phyloP scores from a whole-genome alignment of 371 early-diverging fungal species.

The Thermomucor indicae-seudaticae region DNA sequence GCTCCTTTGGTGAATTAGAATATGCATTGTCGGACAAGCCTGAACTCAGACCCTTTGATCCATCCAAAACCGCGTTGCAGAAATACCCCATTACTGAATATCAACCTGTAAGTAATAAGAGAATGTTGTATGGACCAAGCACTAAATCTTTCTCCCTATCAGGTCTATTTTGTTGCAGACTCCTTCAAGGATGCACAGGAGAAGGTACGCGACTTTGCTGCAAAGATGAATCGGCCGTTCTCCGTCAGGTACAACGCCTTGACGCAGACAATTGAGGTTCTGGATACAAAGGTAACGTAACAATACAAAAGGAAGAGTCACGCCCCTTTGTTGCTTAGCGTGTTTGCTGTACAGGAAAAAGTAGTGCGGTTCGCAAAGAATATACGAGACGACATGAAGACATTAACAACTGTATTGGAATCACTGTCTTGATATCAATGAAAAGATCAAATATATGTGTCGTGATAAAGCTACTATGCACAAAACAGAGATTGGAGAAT shows the following conservation, averaged over 20 bases:
- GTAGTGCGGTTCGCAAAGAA: constrained; percentile 71
- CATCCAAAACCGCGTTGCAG: constrained; percentile 72
- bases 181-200: constrained; percentile 91
- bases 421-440: constrained; percentile 3
- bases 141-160: not conserved
- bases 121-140: not conserved
- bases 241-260: constrained; percentile 89
- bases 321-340: not conserved
- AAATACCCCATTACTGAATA: constrained; percentile 93
- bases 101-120: constrained; percentile 83
- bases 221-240: constrained; percentile 78
- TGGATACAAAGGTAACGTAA: constrained; percentile 61
- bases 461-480: too few relatives aligned
- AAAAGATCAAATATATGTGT: too few relatives aligned
- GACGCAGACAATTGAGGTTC: constrained; percentile 87
- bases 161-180: constrained; percentile 91
- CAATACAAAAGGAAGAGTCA: not conserved
- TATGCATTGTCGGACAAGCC: constrained; percentile 83
- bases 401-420: constrained; percentile 67
- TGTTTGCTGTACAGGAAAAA: constrained; percentile 48
- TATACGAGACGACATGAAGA: constrained; percentile 72
- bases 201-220: constrained; percentile 86
- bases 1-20: constrained; percentile 96
- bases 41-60: constrained; percentile 80
- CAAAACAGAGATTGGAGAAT: too few relatives aligned